phyloP scores from a whole-genome alignment of 768 basidiomycete species.

The Harrya chromipes region DNA sequence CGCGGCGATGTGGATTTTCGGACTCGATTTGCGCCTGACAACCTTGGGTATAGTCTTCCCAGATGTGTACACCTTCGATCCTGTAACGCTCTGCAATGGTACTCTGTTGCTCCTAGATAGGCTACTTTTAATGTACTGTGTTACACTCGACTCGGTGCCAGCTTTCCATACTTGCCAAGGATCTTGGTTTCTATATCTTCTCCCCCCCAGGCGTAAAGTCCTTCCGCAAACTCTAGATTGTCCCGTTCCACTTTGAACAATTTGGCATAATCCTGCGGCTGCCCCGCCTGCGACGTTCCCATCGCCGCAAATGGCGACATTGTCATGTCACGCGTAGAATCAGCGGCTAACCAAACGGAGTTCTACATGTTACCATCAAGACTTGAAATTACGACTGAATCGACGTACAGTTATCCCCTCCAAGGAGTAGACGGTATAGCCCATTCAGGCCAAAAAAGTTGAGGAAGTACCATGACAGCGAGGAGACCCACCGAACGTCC shows the following conservation, averaged over 20 bases:
- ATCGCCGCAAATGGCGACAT: slow-evolving; percentile 63
- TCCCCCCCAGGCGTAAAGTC: slow-evolving; percentile 80
- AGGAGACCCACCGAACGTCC: slow-evolving; percentile 99
- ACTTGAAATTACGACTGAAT: slow-evolving; percentile 3
- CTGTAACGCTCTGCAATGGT: slow-evolving; percentile 30
- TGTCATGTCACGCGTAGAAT: slow-evolving; percentile 72
- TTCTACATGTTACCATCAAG: slow-evolving; percentile 15
- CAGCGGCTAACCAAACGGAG: slow-evolving; percentile 55
- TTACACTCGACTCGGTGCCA: slow-evolving; percentile 32
- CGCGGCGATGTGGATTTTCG: slow-evolving; percentile 11
- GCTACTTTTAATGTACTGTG: slow-evolving; percentile 16
- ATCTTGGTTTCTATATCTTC: slow-evolving; percentile 77
- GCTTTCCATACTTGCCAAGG: slow-evolving; percentile 72
- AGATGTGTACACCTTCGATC: slow-evolving; percentile 23
- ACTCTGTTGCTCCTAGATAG: slow-evolving; percentile 16
- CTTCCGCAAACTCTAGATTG: slow-evolving; percentile 89
- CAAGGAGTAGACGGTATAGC: slow-evolving; percentile 90
- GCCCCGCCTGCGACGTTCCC: slow-evolving; percentile 45
- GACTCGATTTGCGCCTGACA: slow-evolving; percentile 8
- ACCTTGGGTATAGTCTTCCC: slow-evolving; percentile 13
- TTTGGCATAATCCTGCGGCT: slow-evolving; percentile 83
- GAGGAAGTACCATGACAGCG: slow-evolving; percentile 98
- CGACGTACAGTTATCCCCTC: slow-evolving; percentile 78
- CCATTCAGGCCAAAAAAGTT: slow-evolving; percentile 98
- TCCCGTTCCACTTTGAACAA: slow-evolving; percentile 89